These are phyloP conservation scores for Hypoxylon subgilvum DNA, from an alignment of 495 filamentous ascomycete species.

Conservation along the genomic window DNA sequence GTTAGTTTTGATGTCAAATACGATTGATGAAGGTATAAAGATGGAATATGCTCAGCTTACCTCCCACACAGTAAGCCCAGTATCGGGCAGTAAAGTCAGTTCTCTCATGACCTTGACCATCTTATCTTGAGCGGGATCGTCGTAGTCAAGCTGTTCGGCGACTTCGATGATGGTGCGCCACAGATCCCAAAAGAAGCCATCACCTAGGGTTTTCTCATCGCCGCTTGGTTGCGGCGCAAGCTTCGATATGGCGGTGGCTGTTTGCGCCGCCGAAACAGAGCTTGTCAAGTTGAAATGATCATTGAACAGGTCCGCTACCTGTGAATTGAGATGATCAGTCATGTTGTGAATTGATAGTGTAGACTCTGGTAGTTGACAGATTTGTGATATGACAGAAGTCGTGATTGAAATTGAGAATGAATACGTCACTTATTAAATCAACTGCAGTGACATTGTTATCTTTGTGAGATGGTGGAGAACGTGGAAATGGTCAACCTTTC, in stretches of 20 bases:
- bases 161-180: conserved; percentile 28
- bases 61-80: conserved; percentile 29
- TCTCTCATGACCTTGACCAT: conserved; percentile 31
- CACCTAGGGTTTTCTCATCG: conserved; percentile 10
- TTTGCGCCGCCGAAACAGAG: conserved; percentile 10
- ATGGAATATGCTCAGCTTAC: conserved; percentile 10
- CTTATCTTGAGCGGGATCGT: conserved; percentile 31
- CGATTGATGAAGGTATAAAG: background rate
- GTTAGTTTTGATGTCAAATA: background rate
- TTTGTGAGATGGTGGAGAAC: too few species aligned
- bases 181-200: conserved; percentile 32
- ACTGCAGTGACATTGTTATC: too few species aligned
- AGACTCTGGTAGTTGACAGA: conserved; percentile 1
- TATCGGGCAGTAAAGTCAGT: conserved; percentile 27
- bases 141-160: conserved; percentile 33
- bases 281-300: conserved; percentile 14
- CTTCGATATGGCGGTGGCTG: conserved; percentile 23
- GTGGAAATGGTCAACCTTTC: too few species aligned
- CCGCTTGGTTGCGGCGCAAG: conserved; percentile 9
- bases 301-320: conserved; percentile 41
- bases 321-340: conserved; percentile 8
- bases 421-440: conserved; percentile 7
- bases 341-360: conserved; percentile 1
- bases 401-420: too few species aligned
- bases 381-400: too few species aligned